Conservation (phyloP, 1,284 basidiomycete species). For the Vanrija sp. region DNA sequence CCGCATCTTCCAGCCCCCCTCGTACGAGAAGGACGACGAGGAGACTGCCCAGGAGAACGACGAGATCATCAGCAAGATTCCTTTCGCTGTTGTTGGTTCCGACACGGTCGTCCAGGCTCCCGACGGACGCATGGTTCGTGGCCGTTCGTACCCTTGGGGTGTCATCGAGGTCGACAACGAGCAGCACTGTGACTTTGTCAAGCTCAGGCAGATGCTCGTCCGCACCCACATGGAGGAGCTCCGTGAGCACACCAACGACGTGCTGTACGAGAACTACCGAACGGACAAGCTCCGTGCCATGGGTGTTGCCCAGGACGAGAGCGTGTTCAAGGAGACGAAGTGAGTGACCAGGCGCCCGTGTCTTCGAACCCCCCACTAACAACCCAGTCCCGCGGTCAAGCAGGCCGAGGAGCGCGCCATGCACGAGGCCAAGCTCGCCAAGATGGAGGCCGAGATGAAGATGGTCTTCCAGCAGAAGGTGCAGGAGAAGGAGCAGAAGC, state of each 20-base stretch:
- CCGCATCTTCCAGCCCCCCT: conserved; percentile 91
- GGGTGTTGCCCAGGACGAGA: conserved; percentile 93
- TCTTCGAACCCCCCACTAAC: background rate
- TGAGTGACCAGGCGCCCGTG: conserved; percentile 51
- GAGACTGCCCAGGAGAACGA: conserved; percentile 92
- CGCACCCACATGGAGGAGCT: conserved; percentile 98
- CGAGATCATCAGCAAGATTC: conserved; percentile 94
- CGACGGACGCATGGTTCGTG: conserved; percentile 84
- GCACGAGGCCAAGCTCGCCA: conserved; percentile 90
- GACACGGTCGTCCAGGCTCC: conserved; percentile 72
- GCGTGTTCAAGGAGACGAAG: conserved; percentile 98
- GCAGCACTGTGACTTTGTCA: conserved; percentile 96
- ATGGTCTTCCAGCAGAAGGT: conserved; percentile 99
- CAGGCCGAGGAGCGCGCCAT: conserved; percentile 89
- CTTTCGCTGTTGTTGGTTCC: conserved; percentile 93
- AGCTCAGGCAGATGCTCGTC: conserved; percentile 96
- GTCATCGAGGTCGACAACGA: conserved; percentile 97
- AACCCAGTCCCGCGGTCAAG: conserved; percentile 77
- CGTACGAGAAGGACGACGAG: conserved; percentile 94
- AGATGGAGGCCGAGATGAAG: conserved; percentile 99
- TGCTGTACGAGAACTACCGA: conserved; percentile 93
- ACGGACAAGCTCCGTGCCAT: conserved; percentile 89
- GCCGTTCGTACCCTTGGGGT: conserved; percentile 93
- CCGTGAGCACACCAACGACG: conserved; percentile 87
- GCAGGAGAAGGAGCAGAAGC: conserved; percentile 93